Percentiles rank a stretch among this genome's conserved stretches.
Conservation (phyloP, 371 early-diverging fungal species). For the Chytridiales sp. region DNA sequence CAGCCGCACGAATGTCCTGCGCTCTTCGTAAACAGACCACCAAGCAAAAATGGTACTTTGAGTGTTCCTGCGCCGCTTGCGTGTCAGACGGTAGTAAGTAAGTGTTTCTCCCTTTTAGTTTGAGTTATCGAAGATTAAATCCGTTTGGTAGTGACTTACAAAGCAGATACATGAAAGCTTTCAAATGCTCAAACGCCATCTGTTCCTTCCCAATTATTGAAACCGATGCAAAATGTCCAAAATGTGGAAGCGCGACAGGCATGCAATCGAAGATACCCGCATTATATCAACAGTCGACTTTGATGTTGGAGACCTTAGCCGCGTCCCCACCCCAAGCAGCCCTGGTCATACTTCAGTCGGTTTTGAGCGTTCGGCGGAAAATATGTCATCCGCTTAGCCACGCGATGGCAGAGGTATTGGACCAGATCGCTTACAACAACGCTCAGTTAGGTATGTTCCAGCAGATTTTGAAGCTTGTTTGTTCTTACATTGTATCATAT, state of each 20-base stretch:
- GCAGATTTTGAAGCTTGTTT: neutral
- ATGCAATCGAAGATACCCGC: neutral
- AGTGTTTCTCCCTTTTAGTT: too few species aligned
- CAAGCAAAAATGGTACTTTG: slow-evolving; percentile 3
- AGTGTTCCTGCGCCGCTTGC: neutral
- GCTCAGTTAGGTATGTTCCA: neutral
- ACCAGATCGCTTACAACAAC: neutral
- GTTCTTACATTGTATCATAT: neutral
- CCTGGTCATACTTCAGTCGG: neutral
- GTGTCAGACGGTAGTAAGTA: too few species aligned
- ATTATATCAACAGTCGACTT: neutral
- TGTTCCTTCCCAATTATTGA: neutral
- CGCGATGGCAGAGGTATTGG: neutral
- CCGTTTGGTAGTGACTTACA: neutral
- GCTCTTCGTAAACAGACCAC: neutral
- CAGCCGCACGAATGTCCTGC: neutral
- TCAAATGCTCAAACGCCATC: neutral
- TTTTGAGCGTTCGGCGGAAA: neutral
- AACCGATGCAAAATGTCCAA: neutral
- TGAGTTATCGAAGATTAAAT: too few species aligned
- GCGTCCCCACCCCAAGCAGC: too few species aligned
- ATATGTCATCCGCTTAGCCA: slow-evolving; percentile 1
- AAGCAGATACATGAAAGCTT: neutral
- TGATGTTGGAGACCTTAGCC: neutral
- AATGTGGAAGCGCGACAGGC: neutral